Conservation (phyloP, 2,329 filamentous ascomycete genomes). For the Tolypocladium tundrense region DNA sequence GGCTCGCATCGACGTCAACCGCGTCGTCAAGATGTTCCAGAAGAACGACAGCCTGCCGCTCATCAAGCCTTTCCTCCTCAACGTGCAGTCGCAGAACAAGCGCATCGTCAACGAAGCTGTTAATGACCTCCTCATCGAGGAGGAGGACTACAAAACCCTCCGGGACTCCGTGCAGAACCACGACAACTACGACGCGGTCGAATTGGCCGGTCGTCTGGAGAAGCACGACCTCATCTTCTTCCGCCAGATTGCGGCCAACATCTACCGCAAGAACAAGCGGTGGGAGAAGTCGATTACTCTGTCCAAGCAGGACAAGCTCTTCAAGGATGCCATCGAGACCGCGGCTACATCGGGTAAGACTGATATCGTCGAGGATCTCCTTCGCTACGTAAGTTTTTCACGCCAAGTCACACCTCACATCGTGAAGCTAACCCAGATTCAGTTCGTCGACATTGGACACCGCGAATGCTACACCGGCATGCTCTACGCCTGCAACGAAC, state of each 20-base stretch:
- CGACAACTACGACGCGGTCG: slow-evolving; percentile 96
- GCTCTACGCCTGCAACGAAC: slow-evolving; percentile 96
- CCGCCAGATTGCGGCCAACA: slow-evolving; percentile 94
- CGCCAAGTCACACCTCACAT: neutral
- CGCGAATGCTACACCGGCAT: slow-evolving; percentile 99
- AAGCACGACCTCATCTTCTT: slow-evolving; percentile 98
- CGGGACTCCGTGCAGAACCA: slow-evolving; percentile 97
- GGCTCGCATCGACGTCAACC: slow-evolving; percentile 92
- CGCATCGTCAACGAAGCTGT: slow-evolving; percentile 95
- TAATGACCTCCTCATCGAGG: slow-evolving; percentile 94
- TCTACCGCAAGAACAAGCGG: slow-evolving; percentile 99
- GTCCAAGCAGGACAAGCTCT: slow-evolving; percentile 98
- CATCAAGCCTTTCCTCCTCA: slow-evolving; percentile 97
- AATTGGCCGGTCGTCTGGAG: slow-evolving; percentile 84
- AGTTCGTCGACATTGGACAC: slow-evolving; percentile 99
- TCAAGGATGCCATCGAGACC: slow-evolving; percentile 99
- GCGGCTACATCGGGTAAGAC: slow-evolving; percentile 82
- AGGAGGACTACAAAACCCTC: slow-evolving; percentile 98
- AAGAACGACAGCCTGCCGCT: slow-evolving; percentile 96
- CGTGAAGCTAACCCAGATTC: slow-evolving; percentile 2
- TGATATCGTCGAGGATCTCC: slow-evolving; percentile 88
- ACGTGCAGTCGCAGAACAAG: slow-evolving; percentile 96
- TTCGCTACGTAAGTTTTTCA: slow-evolving; percentile 80
- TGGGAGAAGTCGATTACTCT: slow-evolving; percentile 98
- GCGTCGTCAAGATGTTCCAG: slow-evolving; percentile 98